Percentiles rank a stretch among this genome's conserved stretches.
Conservation (phyloP, 2,329 filamentous ascomycete genomes). For the Raffaelea ambrosiae region DNA sequence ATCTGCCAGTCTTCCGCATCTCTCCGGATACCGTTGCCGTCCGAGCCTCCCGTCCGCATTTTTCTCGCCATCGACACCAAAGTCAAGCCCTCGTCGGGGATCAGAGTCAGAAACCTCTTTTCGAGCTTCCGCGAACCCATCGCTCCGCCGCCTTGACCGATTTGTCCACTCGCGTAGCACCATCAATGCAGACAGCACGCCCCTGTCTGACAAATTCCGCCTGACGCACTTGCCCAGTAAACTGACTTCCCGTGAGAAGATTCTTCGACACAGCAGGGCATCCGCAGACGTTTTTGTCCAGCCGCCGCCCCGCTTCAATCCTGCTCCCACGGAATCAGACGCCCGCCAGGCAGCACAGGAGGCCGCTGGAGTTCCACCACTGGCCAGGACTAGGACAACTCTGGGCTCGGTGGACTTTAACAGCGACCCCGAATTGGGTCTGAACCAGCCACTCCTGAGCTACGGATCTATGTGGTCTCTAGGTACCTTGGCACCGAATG, state of each 20-base stretch:
- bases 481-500: conserved; percentile 56
- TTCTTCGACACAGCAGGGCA: conserved; percentile 32
- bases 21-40: background rate
- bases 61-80: conserved; percentile 7
- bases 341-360: conserved; percentile 18
- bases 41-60: conserved; percentile 4
- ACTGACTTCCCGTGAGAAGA: conserved; percentile 33
- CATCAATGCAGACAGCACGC: conserved; percentile 15
- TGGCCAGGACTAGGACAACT: conserved; percentile 19
- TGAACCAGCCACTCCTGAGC: conserved; percentile 29
- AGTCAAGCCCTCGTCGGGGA: conserved; percentile 5
- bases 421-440: conserved; percentile 1
- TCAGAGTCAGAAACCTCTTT: conserved; percentile 16
- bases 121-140: conserved; percentile 2
- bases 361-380: conserved; percentile 17
- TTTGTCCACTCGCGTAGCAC: conserved; percentile 38
- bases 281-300: conserved; percentile 35
- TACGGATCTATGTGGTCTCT: conserved; percentile 68
- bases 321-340: conserved; percentile 15
- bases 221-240: conserved; percentile 33
- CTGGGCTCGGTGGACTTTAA: conserved; percentile 11
- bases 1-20: conserved; percentile 2
- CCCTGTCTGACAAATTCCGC: conserved; percentile 33
- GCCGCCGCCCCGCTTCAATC: conserved; percentile 18
- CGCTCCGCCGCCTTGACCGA: conserved; percentile 31